Evolutionary conservation across 345 rosid species (phyloP), one percentile per base, ranked within the genome.

Genomic region (Mercurialis annua): DNA sequence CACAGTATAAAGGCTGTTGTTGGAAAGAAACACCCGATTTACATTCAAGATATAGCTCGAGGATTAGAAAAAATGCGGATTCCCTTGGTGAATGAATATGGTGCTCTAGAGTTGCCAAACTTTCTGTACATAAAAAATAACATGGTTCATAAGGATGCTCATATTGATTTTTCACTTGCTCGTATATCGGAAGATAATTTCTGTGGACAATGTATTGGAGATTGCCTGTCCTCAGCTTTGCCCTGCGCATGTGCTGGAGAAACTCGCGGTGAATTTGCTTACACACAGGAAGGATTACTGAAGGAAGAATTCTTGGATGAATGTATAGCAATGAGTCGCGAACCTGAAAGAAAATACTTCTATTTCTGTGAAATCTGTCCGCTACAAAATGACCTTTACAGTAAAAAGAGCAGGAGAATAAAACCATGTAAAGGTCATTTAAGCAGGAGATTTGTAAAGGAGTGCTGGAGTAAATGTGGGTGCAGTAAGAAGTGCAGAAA

Each of bases 241-340:
- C 58, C 77, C 6, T 73, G 72, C 36, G 52, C 68, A 6, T 67
- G 77, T 55, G 77, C 72, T 44, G 72, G 48, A 8, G 77, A 73
- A 62, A 73, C 77, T 6, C 10, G 53, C 12, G 77, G 77, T 12
- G 77, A 73, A 64, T 73, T 73, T 68, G 77, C 72, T 27, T 73
- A 73, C 14, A 66, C 68, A 12, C 23, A 17, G 12, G 34, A 52
- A 26, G 77, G 72, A 40, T n/a, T 73, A 29, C 64, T 67, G 1
- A 67, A 67, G 53, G 72, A 55, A 47, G 68, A 62, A 21, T 73
- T 73, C 21, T 17, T 67, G 31, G 68, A 73, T 14, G 71, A 73
- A 47, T 68, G 68, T 66, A 47, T 67, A 33, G 53, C 69, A 0
- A 38, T 62, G 69, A 34, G 18, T 12, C 2, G n/a, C 27, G 33